Percentiles rank a stretch among this genome's conserved stretches.
Evolutionary conservation across 2,329 filamentous ascomycete species (phyloP).

Genomic region (Aspergillus arachidicola): DNA sequence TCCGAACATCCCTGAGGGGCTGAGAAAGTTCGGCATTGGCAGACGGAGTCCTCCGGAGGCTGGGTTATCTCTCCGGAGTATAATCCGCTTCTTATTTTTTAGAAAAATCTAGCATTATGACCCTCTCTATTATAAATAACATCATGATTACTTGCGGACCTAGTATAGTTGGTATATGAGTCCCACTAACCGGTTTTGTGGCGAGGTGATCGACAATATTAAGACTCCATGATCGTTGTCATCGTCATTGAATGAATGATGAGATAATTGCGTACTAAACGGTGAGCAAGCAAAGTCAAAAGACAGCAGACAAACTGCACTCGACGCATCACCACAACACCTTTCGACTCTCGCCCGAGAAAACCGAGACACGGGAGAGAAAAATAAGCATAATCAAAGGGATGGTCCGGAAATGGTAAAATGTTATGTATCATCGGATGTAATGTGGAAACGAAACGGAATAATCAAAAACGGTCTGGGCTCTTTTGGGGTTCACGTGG

Average conservation of each 20-base stretch:
- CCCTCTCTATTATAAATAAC: not conserved
- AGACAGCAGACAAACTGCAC: not conserved
- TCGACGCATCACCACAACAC: not conserved
- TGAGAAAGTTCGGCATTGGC: not conserved
- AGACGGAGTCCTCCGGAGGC: not conserved
- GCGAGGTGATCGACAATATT: not conserved
- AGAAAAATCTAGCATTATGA: not conserved
- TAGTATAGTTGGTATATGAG: not conserved
- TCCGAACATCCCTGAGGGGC: not conserved
- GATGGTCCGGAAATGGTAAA: slow-evolving; percentile 5
- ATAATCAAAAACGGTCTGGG: not conserved
- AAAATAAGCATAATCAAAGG: slow-evolving; percentile 2
- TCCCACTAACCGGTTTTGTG: not conserved
- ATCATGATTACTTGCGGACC: not conserved
- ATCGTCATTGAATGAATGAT: not conserved
- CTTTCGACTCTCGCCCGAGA: slow-evolving; percentile 17
- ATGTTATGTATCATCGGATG: slow-evolving; percentile 1
- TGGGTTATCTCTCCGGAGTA: not conserved
- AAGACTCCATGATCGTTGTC: not conserved
- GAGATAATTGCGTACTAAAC: not conserved
- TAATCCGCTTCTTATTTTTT: not conserved
- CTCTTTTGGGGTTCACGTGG: slow-evolving; percentile 5
- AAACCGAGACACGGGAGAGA: slow-evolving; percentile 11
- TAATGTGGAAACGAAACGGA: not conserved
- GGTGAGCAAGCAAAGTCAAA: not conserved